phyloP scores from a whole-genome alignment of 345 rosid genomes.

The Moricandia arvensis region DNA sequence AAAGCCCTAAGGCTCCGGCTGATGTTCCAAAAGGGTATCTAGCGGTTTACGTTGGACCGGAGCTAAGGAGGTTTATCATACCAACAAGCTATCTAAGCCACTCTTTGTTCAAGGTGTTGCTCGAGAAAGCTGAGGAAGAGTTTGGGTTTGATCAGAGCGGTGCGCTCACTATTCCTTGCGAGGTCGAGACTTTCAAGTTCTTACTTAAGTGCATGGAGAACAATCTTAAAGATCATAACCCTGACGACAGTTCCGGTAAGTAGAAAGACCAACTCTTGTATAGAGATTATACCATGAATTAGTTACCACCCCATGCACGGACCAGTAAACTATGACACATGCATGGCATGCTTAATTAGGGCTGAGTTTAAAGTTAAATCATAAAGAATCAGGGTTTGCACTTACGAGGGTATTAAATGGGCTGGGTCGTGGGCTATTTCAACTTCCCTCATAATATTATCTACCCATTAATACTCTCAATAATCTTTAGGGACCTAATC shows the following conservation, averaged over 20 bases:
- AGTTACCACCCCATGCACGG: too few relatives aligned
- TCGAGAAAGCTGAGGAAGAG: conserved; percentile 91
- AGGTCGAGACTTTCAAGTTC: conserved; percentile 93
- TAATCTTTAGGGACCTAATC: too few relatives aligned
- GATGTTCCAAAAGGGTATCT: conserved; percentile 90
- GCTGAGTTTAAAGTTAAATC: neutral
- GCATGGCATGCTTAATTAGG: neutral
- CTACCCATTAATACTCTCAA: too few relatives aligned
- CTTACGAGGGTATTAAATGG: neutral
- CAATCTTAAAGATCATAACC: conserved; percentile 47
- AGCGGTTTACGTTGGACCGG: conserved; percentile 89
- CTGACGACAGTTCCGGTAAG: conserved; percentile 37
- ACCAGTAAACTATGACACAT: neutral
- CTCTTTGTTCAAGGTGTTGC: conserved; percentile 71
- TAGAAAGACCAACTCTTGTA: neutral
- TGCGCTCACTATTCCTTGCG: conserved; percentile 88
- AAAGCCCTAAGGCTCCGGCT: conserved; percentile 63
- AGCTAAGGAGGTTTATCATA: conserved; percentile 89
- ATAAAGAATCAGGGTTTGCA: neutral
- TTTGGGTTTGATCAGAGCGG: conserved; percentile 88
- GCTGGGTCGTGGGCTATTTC: neutral
- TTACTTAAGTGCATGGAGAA: conserved; percentile 81
- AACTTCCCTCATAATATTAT: neutral
- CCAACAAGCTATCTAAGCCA: conserved; percentile 88
- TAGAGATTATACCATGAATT: neutral